Evolutionary conservation across 2,329 filamentous ascomycete species (phyloP), one percentile per base, ranked within the genome.

Genomic region (Clonostachys chloroleuca): DNA sequence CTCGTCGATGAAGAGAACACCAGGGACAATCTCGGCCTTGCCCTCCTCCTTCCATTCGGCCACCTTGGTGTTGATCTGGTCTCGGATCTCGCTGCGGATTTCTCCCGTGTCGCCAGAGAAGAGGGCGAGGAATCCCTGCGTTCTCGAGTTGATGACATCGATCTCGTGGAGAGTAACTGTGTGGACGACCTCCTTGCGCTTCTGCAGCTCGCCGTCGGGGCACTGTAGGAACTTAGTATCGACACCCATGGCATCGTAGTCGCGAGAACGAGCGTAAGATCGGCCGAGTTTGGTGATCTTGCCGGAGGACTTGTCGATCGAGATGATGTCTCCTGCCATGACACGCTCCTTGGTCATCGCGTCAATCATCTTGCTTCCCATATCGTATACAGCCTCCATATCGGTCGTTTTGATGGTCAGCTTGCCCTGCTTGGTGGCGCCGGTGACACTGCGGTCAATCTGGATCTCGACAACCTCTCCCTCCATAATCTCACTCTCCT

Each of bases 361-460:
- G 64, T 99, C 94, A 56, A 99, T 99, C 94, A 99, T 97, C 73
- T 97, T 97, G 56, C 88, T 92, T 54, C 94, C 94, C 92, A 99
- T 96, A 62, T 99, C 94, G 73, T 97, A 99, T 55, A 99, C 89
- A 12, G 94, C 96, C 71, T 99, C 94, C 94, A 99, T 99, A 67
- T 99, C 94, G 49, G 92, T 97, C 12, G 94, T 99, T 74, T 99
- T 99, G 74, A 99, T 96, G 17, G 94, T 99, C 54, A 99, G 84
- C 72, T 99, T 99, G 61, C 94, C 94, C 77, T 96, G 92, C 77
- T 97, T 99, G 61, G 94, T 95, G 56, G 88, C 89, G 43, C 94
- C 94, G 13, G 94, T 97, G 47, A 99, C 90, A 60, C 92, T 96
- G 56, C 94, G 83, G 68, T 99, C 94, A 53, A 96, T 96, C 70